phyloP scores from a whole-genome alignment of 208 protist species.

The Strigomonas galati region DNA sequence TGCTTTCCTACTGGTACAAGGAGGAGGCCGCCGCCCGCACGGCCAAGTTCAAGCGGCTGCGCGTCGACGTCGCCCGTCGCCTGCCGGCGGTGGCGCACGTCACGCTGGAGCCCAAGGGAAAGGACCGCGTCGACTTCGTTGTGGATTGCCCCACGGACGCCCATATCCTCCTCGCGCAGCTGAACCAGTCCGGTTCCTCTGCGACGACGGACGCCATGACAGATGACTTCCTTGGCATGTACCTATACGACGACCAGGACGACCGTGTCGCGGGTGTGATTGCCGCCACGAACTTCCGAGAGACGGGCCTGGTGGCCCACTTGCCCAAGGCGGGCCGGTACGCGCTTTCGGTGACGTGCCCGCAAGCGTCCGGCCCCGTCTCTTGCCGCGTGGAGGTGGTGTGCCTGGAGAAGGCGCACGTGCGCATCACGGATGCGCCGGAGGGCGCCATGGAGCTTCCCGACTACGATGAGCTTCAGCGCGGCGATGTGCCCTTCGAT shows the following conservation, averaged over 20 bases:
- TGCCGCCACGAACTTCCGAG: constrained; percentile 56
- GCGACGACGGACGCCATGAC: constrained; percentile 44
- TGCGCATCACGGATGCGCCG: constrained; percentile 61
- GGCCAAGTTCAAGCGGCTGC: constrained; percentile 38
- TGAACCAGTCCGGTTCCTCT: constrained; percentile 29
- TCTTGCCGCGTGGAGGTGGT: constrained; percentile 65
- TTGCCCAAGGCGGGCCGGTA: constrained; percentile 52
- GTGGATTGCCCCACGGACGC: constrained; percentile 60
- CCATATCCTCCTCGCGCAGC: constrained; percentile 67
- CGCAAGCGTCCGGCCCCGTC: constrained; percentile 31
- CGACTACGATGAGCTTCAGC: constrained; percentile 17
- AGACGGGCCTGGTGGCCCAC: constrained; percentile 52
- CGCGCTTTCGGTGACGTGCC: constrained; percentile 59
- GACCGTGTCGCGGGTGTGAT: constrained; percentile 39
- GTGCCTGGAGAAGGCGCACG: constrained; percentile 50
- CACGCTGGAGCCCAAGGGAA: constrained; percentile 31
- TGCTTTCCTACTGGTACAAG: constrained; percentile 72
- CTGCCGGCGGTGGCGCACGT: constrained; percentile 64
- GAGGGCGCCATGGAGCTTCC: constrained; percentile 32
- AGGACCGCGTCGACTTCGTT: constrained; percentile 67
- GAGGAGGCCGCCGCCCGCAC: constrained; percentile 27
- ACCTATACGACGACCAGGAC: constrained; percentile 60
- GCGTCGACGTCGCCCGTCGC: constrained; percentile 40
- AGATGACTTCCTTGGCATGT: constrained; percentile 69
- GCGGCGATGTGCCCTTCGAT: constrained; percentile 11